Evolutionary conservation across 352 stramenopile species (phyloP), one percentile per base, ranked within the genome.

Genomic region (Phytophthora europaea): DNA sequence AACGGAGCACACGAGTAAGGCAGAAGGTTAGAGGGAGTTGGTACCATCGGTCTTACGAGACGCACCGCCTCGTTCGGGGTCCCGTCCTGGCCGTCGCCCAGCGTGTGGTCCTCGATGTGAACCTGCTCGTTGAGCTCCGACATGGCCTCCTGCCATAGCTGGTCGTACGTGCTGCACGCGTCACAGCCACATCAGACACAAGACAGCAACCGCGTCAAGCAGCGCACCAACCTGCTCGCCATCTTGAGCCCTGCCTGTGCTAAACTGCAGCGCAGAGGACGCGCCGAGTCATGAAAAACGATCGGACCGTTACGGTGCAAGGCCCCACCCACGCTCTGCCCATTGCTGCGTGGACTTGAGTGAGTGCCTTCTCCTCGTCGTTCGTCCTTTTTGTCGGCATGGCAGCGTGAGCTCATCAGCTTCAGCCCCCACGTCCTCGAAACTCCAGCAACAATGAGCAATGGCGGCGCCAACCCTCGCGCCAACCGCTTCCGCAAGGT

Each of bases 81-180:
- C 20, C 71, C 54, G 15, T 88, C 79, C 22, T 79, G 70, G 3
- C 75, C 78, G 31, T 89, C 79, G 7, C 65, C 72, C 1, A 97
- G 82, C 69, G 82, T 92, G 73, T 92, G 86, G 60, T 97, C 88
- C 61, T 97, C 90, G 53, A 97, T 93, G 63, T 96, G 91, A 18
- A 97, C 87, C 74, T 98, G 93, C 81, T 98, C 94, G 58, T 97
- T 97, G 38, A 98, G 88, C 72, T 98, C 94, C 48, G 81, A 85
- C 93, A 98, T 98, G 62, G 94, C 92, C 61, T 98, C 89, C 62
- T 96, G 90, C 94, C 94, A 98, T 62, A 89, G 85, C 47, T 79
- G 73, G 65, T 98, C 91, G 63, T 97, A 98, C 61, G 89, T 98
- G 60, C 87, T 96, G 66, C 26, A 31, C 26, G 26, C 15, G 36